These are phyloP conservation scores for Iris pallida DNA, from an alignment of 116 monocot species.

Conservation along the genomic window DNA sequence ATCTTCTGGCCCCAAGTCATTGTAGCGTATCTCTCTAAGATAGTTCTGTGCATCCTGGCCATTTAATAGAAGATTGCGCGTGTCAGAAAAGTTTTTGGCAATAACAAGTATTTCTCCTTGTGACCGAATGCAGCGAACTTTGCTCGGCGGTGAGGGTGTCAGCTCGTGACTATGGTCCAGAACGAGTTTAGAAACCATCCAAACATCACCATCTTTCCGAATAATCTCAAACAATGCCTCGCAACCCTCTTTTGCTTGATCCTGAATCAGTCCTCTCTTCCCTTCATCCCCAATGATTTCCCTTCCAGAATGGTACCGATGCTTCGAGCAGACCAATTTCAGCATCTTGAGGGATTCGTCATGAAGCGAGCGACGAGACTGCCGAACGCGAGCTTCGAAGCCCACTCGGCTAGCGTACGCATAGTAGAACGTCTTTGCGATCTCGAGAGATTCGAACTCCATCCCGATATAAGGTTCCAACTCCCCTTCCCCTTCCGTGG, in stretches of 20 bases:
- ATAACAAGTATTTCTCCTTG: constrained; percentile 93
- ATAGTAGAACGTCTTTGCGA: constrained; percentile 88
- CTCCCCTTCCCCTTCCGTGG: constrained; percentile 66
- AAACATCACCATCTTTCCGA: constrained; percentile 58
- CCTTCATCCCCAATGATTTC: constrained; percentile 55
- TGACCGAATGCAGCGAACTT: constrained; percentile 79
- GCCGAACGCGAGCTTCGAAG: constrained; percentile 86
- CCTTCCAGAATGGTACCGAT: constrained; percentile 60
- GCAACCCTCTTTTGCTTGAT: constrained; percentile 65
- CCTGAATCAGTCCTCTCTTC: constrained; percentile 29
- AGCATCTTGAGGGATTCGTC: constrained; percentile 88
- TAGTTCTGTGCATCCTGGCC: constrained; percentile 38
- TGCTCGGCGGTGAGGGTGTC: constrained; percentile 53
- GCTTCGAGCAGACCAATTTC: constrained; percentile 84
- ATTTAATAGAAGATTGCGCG: constrained; percentile 62
- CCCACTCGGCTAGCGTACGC: constrained; percentile 89
- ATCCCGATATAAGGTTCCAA: constrained; percentile 82
- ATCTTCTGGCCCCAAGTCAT: constrained; percentile 73
- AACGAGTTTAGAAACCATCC: constrained; percentile 75
- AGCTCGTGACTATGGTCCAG: constrained; percentile 77
- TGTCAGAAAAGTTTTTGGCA: constrained; percentile 70
- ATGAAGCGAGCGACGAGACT: constrained; percentile 69
- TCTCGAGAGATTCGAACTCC: constrained; percentile 88
- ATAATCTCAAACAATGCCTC: constrained; percentile 85
- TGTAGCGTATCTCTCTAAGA: constrained; percentile 54